Base-by-base conservation (phyloP, 257 asterid species). In the Solanum corneliomulleri region DNA sequence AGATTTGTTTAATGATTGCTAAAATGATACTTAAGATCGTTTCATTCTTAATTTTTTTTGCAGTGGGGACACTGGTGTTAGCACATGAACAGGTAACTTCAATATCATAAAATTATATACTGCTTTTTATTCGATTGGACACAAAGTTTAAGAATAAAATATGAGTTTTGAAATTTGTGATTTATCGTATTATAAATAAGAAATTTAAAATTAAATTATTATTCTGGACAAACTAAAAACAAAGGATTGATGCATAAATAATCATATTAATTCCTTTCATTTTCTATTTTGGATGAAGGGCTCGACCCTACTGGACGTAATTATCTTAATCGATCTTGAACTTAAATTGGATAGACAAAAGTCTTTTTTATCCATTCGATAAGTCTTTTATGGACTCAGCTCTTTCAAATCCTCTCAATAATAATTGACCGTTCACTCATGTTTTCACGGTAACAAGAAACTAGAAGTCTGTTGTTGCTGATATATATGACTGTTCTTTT, bases 81-180 rank as follows among this genome's bases (percentile, higher is more conserved):
- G 85, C 85, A 80, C 29, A 80, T 49, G 20, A 80, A 80, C 44
- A 80, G 85, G 85, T 49, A 80, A 29, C 20, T 80, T 47, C 29
- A 80, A 80, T 11, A 80, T 16, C 68, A 9, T 66, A 78, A 77
- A 77, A 21, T 56, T 3, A 56, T 56, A 20, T 56, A 56, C 21
- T 56, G 0, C 1, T 1, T 56, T 1, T 56, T 7, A 56, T 56
- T 56, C 1, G 64, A 0, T 1, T 2, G 64, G 5, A 56, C 0
- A 20, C 25, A 7, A 7, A 56, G 0, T 56, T 56, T 56, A 56
- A 56, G 0, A 56, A 20, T 56, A 56, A 56, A 56, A 20, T 56
- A 20, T 7, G 0, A 56, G 0, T 2, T 18, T 56, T 56, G 1
- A 56, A 56, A 56, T 56, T 56, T 56, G 0, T 56, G 0, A 3